A percentile compares a stretch with the other conserved stretches of the same genome.
phyloP scores from a whole-genome alignment of 208 protist species.

The Crithidia fasciculata region DNA sequence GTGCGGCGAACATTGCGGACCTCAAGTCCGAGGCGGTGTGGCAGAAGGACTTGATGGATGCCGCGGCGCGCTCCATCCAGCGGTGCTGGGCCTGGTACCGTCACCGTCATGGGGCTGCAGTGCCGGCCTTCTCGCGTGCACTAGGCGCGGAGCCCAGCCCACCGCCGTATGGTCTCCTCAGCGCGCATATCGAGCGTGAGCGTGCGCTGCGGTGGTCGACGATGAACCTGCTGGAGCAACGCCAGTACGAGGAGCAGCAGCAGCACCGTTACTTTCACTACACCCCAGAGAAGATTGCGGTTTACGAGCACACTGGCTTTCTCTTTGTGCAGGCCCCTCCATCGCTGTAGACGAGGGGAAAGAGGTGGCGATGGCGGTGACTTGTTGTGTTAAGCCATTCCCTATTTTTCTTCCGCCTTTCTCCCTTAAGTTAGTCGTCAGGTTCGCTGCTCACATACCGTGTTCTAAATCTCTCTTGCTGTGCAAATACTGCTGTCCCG shows the following conservation, averaged over 20 bases:
- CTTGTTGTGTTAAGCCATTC: no score
- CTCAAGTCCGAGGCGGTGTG: constrained; percentile 67
- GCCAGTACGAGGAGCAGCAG: constrained; percentile 35
- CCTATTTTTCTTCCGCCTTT: neutral
- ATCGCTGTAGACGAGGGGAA: neutral
- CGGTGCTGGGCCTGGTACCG: constrained; percentile 74
- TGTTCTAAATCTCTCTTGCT: no score
- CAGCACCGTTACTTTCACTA: constrained; percentile 40
- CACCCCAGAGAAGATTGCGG: constrained; percentile 21
- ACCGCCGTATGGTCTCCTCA: constrained; percentile 67
- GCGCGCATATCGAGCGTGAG: constrained; percentile 63
- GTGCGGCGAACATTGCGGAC: constrained; percentile 39
- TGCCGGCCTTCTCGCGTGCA: constrained; percentile 19
- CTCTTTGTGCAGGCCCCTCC: constrained; percentile 4
- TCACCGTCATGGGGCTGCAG: constrained; percentile 22
- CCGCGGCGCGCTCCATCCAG: constrained; percentile 74
- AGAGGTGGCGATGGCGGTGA: neutral
- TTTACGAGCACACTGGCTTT: constrained; percentile 18
- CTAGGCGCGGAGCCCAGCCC: constrained; percentile 20
- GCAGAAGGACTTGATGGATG: constrained; percentile 66
- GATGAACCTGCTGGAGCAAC: constrained; percentile 53
- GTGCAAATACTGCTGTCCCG: no score
- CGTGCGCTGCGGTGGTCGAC: constrained; percentile 34
- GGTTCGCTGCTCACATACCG: no score
- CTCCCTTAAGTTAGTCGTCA: neutral